These are phyloP conservation scores for Penstemon davidsonii DNA, from an alignment of 257 asterid species.

Conservation along the genomic window DNA sequence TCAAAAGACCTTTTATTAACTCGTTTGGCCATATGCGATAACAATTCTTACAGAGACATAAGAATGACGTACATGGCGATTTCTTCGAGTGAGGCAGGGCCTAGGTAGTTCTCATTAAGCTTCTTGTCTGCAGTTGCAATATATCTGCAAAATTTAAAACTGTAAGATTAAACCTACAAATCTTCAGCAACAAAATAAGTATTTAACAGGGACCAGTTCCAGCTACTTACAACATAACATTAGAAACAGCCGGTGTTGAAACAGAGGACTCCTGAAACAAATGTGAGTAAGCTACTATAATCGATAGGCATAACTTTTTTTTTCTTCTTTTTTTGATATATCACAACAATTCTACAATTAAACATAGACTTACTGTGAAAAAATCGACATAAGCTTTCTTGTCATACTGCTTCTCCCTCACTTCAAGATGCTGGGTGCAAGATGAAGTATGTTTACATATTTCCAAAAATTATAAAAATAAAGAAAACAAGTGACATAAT, in stretches of 20 bases:
- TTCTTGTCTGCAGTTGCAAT: conserved; percentile 83
- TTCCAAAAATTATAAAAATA: neutral
- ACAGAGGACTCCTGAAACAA: conserved; percentile 56
- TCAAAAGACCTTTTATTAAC: neutral
- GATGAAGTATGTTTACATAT: neutral
- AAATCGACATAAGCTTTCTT: conserved; percentile 70
- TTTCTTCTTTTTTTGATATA: neutral
- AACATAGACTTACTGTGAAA: conserved; percentile 58
- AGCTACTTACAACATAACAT: conserved; percentile 79
- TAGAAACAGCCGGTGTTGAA: conserved; percentile 57
- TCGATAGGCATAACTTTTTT: too few species aligned
- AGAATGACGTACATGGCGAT: conserved; percentile 59
- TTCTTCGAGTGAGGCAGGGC: conserved; percentile 82
- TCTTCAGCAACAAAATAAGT: conserved; percentile 9
- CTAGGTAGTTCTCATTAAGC: conserved; percentile 73
- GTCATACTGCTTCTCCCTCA: conserved; percentile 97
- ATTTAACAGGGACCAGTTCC: neutral
- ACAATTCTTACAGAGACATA: neutral
- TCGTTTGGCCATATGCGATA: too few species aligned
- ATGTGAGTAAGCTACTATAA: neutral
- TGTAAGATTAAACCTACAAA: conserved; percentile 15
- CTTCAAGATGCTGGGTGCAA: conserved; percentile 73
- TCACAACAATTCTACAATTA: conserved; percentile 2
- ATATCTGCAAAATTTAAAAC: conserved; percentile 49
- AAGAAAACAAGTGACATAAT: neutral